Conservation (phyloP, 2,329 filamentous ascomycete species). For the Domatiomyces globalis region DNA sequence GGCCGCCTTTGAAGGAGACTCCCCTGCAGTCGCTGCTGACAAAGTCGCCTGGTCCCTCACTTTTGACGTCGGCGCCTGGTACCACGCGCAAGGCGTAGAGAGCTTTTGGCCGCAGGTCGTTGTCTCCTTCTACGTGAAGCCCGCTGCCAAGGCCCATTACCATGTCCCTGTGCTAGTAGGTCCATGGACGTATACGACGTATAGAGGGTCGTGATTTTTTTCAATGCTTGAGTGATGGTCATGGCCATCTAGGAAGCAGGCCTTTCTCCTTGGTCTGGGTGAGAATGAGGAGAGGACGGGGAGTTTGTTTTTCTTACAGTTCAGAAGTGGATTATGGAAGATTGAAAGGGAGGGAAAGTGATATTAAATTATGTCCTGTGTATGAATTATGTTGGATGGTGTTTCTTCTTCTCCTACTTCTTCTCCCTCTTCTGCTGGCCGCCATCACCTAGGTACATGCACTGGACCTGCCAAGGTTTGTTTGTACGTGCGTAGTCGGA, state of each 20-base stretch:
- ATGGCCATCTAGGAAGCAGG: neutral
- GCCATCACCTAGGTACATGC: too few species aligned
- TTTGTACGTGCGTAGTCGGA: too few species aligned
- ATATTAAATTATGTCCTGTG: too few species aligned
- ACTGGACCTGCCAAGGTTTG: too few species aligned
- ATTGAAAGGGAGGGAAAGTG: too few species aligned
- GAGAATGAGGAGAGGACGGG: too few species aligned
- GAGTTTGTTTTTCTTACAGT: too few species aligned
- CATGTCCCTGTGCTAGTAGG: conserved; percentile 38
- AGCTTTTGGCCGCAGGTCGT: conserved; percentile 39
- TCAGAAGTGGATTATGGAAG: too few species aligned
- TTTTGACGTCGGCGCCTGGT: conserved; percentile 34
- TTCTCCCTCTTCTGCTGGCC: too few species aligned
- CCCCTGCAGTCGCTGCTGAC: conserved; percentile 16
- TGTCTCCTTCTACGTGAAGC: conserved; percentile 36
- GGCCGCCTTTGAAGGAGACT: neutral
- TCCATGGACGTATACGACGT: conserved; percentile 38
- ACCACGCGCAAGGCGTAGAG: conserved; percentile 32
- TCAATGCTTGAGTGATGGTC: neutral
- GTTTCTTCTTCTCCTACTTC: too few species aligned
- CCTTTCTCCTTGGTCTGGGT: neutral
- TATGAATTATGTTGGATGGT: too few species aligned
- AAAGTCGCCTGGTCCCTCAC: conserved; percentile 34
- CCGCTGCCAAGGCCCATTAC: conserved; percentile 33
- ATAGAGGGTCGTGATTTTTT: conserved; percentile 32